Base-by-base conservation (phyloP, 768 basidiomycete genomes). In the Suillus americanus region DNA sequence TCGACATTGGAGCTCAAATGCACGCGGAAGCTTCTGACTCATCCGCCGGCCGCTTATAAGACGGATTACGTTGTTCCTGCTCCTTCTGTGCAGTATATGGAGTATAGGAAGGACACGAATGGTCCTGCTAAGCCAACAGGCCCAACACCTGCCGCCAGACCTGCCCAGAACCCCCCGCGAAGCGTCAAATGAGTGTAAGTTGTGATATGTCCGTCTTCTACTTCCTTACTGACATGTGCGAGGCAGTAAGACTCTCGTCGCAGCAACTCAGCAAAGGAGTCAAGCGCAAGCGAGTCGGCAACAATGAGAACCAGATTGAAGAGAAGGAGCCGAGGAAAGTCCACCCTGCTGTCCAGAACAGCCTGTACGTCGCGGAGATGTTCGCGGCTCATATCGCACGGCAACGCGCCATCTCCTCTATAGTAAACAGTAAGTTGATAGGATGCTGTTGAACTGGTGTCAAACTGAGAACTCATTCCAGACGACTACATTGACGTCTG, bases 361-460 rank as follows among this genome's bases (percentile, higher is more conserved):
- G 62, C 5, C 3, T 33, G 16, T 63, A 63, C 37, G 62, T 33
- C 5, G 62, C 41, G 6, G 62, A 57, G 18, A 25, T 63, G 28
- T 63, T 63, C 16, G 54, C 55, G 18, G 23, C 62, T 56, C 62
- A 63, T 43, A 40, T 30, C 28, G 40, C 23, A 5, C 53, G 35
- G 7, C 55, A 30, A 5, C 62, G 56, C 30, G 55, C 57, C 33
- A 40, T 61, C 28, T 60, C 25, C 38, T 41, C 7, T 23, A 12
- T 28, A 23, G 60, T 61, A 3, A 43, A 30, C 10, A 30, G 43
- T 61, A 16, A 60, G 57, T 33, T 12, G 9, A n/a, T 33, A 12
- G 10, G 5, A 18, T 45, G 6, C 57, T 25, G 20, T 38, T 16
- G 6, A n/a, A 18, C 20, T 46, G 33, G 7, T 18, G 23, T 43